A percentile compares a stretch with the other conserved stretches of the same genome.
Conservation (phyloP, 2,329 filamentous ascomycete species). For the Xylariaceae sp. region DNA sequence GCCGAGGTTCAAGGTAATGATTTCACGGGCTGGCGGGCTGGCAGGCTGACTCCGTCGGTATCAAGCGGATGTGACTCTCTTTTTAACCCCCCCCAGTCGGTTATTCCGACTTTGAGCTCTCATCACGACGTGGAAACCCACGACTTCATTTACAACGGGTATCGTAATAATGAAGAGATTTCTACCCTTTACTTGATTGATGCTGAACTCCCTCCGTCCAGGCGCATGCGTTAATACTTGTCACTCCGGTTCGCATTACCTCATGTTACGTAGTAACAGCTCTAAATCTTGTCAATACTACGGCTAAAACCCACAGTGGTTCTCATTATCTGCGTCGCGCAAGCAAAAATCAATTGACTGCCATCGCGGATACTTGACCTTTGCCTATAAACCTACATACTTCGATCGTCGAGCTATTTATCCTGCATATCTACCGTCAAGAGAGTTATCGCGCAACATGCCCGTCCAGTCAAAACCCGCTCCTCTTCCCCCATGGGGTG, state of each 20-base stretch:
- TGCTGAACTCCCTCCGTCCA: too few relatives aligned
- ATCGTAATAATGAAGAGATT: not conserved
- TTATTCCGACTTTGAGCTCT: slow-evolving; percentile 21
- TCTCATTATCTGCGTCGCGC: slow-evolving; percentile 2
- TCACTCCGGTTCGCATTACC: slow-evolving; percentile 10
- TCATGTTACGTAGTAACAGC: slow-evolving; percentile 26
- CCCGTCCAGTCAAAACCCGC: slow-evolving; percentile 67
- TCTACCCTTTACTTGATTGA: not conserved
- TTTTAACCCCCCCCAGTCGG: slow-evolving; percentile 22
- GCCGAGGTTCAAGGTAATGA: slow-evolving; percentile 39
- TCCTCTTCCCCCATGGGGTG: slow-evolving; percentile 86
- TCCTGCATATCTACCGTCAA: slow-evolving; percentile 1
- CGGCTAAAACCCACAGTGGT: slow-evolving; percentile 27
- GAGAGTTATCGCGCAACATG: slow-evolving; percentile 46
- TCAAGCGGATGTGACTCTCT: slow-evolving; percentile 19
- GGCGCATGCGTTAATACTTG: too few relatives aligned
- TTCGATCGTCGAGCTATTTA: slow-evolving; percentile 1
- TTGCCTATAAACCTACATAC: slow-evolving; percentile 13
- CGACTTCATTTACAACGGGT: slow-evolving; percentile 1
- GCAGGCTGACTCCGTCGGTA: too few relatives aligned
- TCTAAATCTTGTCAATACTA: slow-evolving; percentile 26
- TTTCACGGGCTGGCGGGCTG: slow-evolving; percentile 29
- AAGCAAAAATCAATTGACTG: not conserved
- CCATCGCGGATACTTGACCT: slow-evolving; percentile 10
- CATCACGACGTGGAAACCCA: slow-evolving; percentile 14